Base-by-base conservation (phyloP, 2,329 filamentous ascomycete genomes). In the Colletotrichum graminicola region DNA sequence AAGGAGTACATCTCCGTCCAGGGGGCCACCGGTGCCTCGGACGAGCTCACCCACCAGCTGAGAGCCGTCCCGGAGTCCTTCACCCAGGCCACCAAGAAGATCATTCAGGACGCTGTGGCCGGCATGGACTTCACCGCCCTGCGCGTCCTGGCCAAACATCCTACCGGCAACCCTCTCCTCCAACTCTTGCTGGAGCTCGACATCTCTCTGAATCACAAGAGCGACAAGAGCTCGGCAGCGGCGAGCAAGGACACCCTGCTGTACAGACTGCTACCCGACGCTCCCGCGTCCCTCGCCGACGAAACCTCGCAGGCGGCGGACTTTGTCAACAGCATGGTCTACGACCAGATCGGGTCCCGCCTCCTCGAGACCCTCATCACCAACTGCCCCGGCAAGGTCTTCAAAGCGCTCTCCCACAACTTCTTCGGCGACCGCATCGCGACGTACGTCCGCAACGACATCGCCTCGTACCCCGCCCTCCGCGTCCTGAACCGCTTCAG, bases 171-270 rank as follows among this genome's bases (percentile, higher is more conserved):
- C 77, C 96, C 96, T 0, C 93, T 94, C 0, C 86, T 99, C n/a
- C 96, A 98, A 79, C 87, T 98, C 1, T 85, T 99, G 39, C 84
- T 99, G 4, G 93, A 95, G 78, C 85, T 99, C 21, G 96, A 99
- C 77, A 88, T 98, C 59, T 88, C 90, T 0, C 85, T 93, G 71
- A 92, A 92, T 74, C 89, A 88, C 66, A 90, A 90, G 73, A 88
- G 86, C 5, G 90, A 90, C 74, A 90, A 89, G 75, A 88, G 93
- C 73, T 83, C 88, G 8, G 75, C 79, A 12, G 81, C 79, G 14
- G 76, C 76, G 5, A 70, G 79, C 26, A 80, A 78, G 34, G 79
- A 78, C 62, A 82, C 92, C 0, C 89, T 98, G 14, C 87, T 97
- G 14, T 91, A 90, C 70, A 90, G 90, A 73, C 88, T 99, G 0